Evolutionary conservation across 306 rosid genomes (phyloP), one percentile per base, ranked within the genome.

Genomic region (Corylus americana): DNA sequence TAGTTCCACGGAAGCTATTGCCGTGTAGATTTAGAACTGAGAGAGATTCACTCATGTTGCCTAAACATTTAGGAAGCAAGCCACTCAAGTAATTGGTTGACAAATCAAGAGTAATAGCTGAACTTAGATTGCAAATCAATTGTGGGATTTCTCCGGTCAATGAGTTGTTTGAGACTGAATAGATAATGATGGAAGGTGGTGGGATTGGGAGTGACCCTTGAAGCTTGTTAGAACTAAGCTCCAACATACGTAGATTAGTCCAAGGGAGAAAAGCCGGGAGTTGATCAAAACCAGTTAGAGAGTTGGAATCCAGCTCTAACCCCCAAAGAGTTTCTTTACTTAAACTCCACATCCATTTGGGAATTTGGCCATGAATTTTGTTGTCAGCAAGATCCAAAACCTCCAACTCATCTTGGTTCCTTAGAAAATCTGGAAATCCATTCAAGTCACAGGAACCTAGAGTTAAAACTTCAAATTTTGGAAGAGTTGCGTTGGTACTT

Each of bases 201-300:
- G 67, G 67, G 14, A 59, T 22, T 59, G 67, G 67, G 6, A 59
- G 39, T 11, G 67, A 11, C 14, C 67, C 39, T 22, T 0, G 67
- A 11, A 59, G 3, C 67, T 9, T 25, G 67, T 25, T 59, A 27
- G 8, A 59, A 25, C 0, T 0, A 0, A 59, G 66, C 0, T 0
- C 0, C 2, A 59, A 2, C 1, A 0, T 0, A 22, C 1, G 0
- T 9, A 59, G 27, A 59, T 0, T 59, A 42, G 45, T 42, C 45
- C 45, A 5, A 8, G 45, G 45, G 1, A 42, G 45, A 42, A 5
- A 42, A 59, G 0, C 14, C 10, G 1, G 11, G 11, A 59, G 37
- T 47, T 45, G 66, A 11, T 20, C 8, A 5, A 42, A 42, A 42
- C 45, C 8, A 42, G 8, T 42, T 42, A 42, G 7, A 42, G 7